These are phyloP conservation scores for Thielaviopsis musarum DNA, from an alignment of 2,329 filamentous ascomycete genomes.

Conservation along the genomic window DNA sequence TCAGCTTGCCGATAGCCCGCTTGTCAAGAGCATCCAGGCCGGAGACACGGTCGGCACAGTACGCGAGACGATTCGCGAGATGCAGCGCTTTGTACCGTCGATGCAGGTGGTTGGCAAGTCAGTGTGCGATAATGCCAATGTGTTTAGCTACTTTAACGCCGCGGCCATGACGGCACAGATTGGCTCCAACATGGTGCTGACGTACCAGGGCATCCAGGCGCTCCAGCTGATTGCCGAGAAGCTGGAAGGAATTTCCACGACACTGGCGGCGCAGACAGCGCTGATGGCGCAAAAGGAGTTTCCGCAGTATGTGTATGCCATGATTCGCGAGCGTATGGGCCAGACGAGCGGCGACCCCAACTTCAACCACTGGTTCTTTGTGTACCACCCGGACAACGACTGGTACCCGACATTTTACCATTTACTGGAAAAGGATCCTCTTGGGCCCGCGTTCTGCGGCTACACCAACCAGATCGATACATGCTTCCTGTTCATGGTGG, in stretches of 20 bases:
- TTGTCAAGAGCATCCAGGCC: constrained; percentile 11
- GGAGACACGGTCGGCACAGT: constrained; percentile 11
- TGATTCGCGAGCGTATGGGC: constrained; percentile 21
- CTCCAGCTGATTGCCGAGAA: constrained; percentile 21
- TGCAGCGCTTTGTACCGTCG: constrained; percentile 17
- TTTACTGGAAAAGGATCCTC: constrained; percentile 19
- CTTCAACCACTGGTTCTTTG: constrained; percentile 23
- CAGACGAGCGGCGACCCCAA: constrained; percentile 19
- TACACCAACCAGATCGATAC: constrained; percentile 26
- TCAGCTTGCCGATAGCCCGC: constrained; percentile 9
- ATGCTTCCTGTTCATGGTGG: constrained; percentile 24
- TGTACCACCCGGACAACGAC: constrained; percentile 25
- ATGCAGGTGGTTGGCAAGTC: constrained; percentile 22
- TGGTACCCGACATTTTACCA: constrained; percentile 26
- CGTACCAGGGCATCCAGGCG: constrained; percentile 22
- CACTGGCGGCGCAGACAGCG: constrained; percentile 21
- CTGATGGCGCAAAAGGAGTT: constrained; percentile 23
- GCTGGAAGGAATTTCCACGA: constrained; percentile 20
- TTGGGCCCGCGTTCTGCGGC: constrained; percentile 22
- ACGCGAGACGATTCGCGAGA: constrained; percentile 10
- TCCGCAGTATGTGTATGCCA: constrained; percentile 21
- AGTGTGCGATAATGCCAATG: constrained; percentile 18
- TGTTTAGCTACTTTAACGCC: constrained; percentile 19
- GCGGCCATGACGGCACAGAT: constrained; percentile 19
- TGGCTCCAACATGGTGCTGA: constrained; percentile 20